Evolutionary conservation across 2,329 filamentous ascomycete species (phyloP), one percentile per base, ranked within the genome.

Genomic region (Cladophialophora exuberans): DNA sequence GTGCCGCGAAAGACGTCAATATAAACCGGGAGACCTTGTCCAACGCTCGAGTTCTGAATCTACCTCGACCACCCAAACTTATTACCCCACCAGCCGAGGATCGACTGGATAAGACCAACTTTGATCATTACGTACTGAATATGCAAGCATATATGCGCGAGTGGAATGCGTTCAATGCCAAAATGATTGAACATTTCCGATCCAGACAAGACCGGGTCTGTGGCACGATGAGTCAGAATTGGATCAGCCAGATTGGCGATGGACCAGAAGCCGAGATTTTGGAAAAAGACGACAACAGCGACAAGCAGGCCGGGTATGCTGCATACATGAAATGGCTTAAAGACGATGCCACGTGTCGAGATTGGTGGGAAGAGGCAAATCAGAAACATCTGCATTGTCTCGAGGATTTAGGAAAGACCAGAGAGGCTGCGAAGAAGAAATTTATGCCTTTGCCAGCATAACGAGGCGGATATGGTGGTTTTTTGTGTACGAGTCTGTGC

Each of bases 91-190:
- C 69, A 2, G 31, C 47, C 2, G 63, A 61, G 30, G 48, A 56
- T 17, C 54, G 55, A n/a, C 68, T 84, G 3, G 75, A 77, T 13
- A 75, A 75, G 43, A 60, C 69, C 4, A 74, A 71, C 22, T 84
- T 80, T 72, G 69, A 76, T 17, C 69, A 71, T 5, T 85, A 84
- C 64, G 74, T 80, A 20, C 70, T 69, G 1, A 72, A 76, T 17
- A 83, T 86, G 75, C 72, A 73, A 10, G 65, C 68, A 0, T 87
- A 86, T 65, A 76, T 84, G 62, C 71, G 71, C 28, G 76, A 79
- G n/a, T 86, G 79, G 74, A 77, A 78, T 59, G 64, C 64, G 2
- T 86, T 82, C 66, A 81, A 82, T 61, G 70, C 73, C 26, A 74
- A 69, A 13, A 81, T 86, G 71, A 71, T 83, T 7, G 69, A 71